Conservation (phyloP, 1,284 basidiomycete genomes). For the Tylopilus sp. region DNA sequence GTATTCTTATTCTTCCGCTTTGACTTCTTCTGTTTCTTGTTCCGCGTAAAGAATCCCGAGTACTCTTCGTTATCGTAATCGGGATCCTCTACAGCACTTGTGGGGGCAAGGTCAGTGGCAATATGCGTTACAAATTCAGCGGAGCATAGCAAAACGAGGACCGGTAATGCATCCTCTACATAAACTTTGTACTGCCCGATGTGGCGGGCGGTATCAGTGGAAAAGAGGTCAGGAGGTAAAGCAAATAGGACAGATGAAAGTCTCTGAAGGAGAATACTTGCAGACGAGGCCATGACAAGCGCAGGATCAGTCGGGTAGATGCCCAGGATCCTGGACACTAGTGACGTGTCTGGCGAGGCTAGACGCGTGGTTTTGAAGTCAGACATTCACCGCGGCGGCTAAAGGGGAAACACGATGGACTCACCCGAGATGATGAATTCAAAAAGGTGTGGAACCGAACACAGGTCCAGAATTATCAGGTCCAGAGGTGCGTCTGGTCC, state of each 20-base stretch:
- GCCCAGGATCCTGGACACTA: conserved; percentile 22
- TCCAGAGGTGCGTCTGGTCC: conserved; percentile 25
- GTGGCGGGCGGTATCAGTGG: conserved; percentile 6
- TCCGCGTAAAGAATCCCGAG: not conserved
- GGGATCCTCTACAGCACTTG: not conserved
- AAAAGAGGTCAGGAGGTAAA: conserved; percentile 19
- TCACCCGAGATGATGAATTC: conserved; percentile 33
- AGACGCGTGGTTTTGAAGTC: not conserved
- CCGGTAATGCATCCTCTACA: conserved; percentile 20
- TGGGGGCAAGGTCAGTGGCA: not conserved
- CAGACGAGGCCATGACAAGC: conserved; percentile 14
- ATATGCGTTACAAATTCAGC: conserved; percentile 11
- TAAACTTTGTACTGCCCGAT: conserved; percentile 24
- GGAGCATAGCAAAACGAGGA: conserved; percentile 16
- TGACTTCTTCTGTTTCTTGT: conserved; percentile 22
- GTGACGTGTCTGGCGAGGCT: conserved; percentile 18
- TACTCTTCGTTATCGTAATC: conserved; percentile 7
- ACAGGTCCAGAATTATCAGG: conserved; percentile 33
- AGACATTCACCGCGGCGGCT: not conserved
- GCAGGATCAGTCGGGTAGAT: conserved; percentile 23
- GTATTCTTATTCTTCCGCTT: conserved; percentile 13
- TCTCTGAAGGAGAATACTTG: conserved; percentile 16
- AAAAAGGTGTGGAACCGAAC: conserved; percentile 27
- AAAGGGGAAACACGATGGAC: not conserved
- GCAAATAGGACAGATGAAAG: conserved; percentile 23